Evolutionary conservation across 2,329 filamentous ascomycete species (phyloP), one percentile per base, ranked within the genome.

Genomic region (Orbilia brochopaga): DNA sequence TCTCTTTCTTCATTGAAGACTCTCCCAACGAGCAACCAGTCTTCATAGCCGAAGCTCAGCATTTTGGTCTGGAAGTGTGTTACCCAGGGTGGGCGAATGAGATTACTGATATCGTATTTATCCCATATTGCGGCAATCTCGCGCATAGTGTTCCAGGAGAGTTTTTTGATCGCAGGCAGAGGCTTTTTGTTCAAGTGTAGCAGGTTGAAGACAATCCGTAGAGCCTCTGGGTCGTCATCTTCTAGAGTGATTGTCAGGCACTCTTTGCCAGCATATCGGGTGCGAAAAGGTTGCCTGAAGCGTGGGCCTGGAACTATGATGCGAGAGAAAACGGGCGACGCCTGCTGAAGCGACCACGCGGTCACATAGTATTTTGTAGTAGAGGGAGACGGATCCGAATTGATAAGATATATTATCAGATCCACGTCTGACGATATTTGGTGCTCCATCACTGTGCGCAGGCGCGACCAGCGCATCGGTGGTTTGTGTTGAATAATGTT

Each of bases 51-150:
- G 5, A 51, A 37, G 1, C 40, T n/a, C n/a, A 21, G 21, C 46
- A 57, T 70, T 13, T 5, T 32, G n/a, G 32, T 51, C 30, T 56
- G 24, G 44, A 64, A 70, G n/a, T 60, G 46, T 5, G 46, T 46
- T 17, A 70, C 11, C 66, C 66, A 70, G 23, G 66, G 66, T 10
- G 66, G 66, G 6, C 42, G 37, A 27, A 70, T 60, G 13, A 70
- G 17, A 44, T 51, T 64, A 30, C 30, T 70, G 13, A 70, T 59
- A 64, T 70, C 55, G 23, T 70, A 70, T 37, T 70, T 70, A 46
- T 70, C 66, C 66, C 66, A 70, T 30, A 70, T 64, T 1, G 59
- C n/a, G 2, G 66, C 59, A 13, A 70, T 37, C 15, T 64, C 59
- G n/a, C 59, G 63, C 27, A 70, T 44, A 0, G 50, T 64, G 24